A percentile compares a stretch with the other conserved stretches of the same genome.
phyloP scores from a whole-genome alignment of 2,329 filamentous ascomycete species.

The Fusarium irregulare region DNA sequence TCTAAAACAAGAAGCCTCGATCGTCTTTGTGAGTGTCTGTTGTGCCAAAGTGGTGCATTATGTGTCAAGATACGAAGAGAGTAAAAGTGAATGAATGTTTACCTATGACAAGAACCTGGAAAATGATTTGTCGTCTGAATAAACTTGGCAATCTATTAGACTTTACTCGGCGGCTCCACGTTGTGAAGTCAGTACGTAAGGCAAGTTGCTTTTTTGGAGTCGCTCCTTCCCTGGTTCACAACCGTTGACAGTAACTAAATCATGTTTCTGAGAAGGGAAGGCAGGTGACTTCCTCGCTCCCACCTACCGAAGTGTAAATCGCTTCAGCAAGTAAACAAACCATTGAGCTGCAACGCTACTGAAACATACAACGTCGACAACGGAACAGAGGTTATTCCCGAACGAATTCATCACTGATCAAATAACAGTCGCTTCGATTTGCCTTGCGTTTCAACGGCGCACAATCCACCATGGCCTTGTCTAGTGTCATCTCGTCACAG shows the following conservation, averaged over 20 bases:
- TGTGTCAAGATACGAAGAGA: background rate
- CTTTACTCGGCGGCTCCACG: constrained; percentile 3
- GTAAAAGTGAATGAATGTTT: background rate
- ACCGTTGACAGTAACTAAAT: background rate
- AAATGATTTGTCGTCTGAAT: constrained; percentile 1
- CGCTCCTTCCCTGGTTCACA: constrained; percentile 6
- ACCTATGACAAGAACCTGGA: background rate
- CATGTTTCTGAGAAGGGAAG: background rate
- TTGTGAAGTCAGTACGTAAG: background rate
- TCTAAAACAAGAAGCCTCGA: constrained; percentile 22
- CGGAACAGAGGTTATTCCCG: constrained; percentile 25
- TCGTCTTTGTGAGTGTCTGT: background rate
- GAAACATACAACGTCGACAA: constrained; percentile 5
- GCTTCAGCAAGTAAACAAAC: background rate
- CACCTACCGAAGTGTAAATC: background rate
- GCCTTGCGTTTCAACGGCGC: constrained; percentile 30
- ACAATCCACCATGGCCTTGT: constrained; percentile 2
- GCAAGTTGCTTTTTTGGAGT: background rate
- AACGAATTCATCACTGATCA: background rate
- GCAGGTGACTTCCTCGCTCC: background rate
- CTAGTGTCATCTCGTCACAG: constrained; percentile 3
- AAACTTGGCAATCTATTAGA: constrained; percentile 7
- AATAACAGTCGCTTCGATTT: background rate
- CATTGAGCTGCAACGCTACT: background rate
- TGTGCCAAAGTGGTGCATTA: background rate